These are phyloP conservation scores for Boechera retrofracta DNA, from an alignment of 345 rosid genomes.

Conservation along the genomic window DNA sequence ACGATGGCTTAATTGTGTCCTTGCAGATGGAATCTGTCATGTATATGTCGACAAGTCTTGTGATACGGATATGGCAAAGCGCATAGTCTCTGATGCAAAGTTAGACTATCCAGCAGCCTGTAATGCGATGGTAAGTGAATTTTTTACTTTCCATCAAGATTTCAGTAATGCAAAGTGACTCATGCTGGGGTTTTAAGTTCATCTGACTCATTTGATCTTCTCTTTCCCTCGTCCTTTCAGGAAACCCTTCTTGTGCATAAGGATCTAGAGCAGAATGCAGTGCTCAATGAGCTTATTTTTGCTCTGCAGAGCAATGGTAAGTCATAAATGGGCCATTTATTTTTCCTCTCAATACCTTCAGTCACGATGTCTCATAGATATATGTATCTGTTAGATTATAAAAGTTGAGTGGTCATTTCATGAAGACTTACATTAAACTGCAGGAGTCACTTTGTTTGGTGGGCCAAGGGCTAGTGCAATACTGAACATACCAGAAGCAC, in stretches of 20 bases:
- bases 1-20: background rate
- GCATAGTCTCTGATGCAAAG: constrained; percentile 87
- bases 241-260: constrained; percentile 97
- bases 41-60: constrained; percentile 90
- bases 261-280: constrained; percentile 70
- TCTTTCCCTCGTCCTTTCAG: constrained; percentile 47
- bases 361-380: background rate
- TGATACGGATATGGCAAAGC: constrained; percentile 79
- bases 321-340: background rate
- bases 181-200: background rate
- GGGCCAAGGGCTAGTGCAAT: constrained; percentile 75
- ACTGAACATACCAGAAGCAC: constrained; percentile 66
- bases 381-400: background rate
- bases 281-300: constrained; percentile 60
- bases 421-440: constrained; percentile 21
- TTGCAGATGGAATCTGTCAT: constrained; percentile 97
- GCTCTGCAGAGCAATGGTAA: constrained; percentile 73
- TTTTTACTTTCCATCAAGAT: constrained; percentile 2
- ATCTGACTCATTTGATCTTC: constrained; percentile 8
- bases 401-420: background rate
- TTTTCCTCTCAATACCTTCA: background rate
- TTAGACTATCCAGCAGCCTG: constrained; percentile 97
- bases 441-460: constrained; percentile 82
- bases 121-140: constrained; percentile 81
- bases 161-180: background rate